Evolutionary conservation across 2,329 filamentous ascomycete species (phyloP).

Genomic region (Apiospora koreana): DNA sequence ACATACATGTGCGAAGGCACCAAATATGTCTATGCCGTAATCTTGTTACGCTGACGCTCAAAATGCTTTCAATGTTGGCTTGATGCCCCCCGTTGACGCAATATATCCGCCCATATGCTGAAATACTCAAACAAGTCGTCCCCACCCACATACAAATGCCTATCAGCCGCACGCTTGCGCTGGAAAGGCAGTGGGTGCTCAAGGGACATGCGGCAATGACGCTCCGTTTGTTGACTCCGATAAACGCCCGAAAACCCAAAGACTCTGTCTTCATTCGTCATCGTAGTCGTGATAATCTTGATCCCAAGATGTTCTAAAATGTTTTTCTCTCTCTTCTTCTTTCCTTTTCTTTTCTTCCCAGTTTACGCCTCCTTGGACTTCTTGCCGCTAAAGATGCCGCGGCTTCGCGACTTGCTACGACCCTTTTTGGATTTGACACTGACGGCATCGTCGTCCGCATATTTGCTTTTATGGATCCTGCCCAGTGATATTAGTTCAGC

Average conservation of each 20-base stretch:
- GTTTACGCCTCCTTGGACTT: slow-evolving; percentile 37
- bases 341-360: background rate
- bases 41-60: slow-evolving; percentile 6
- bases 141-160: background rate
- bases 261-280: slow-evolving; percentile 5
- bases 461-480: slow-evolving; percentile 97
- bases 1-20: background rate
- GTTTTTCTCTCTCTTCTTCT: background rate
- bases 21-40: background rate
- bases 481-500: slow-evolving; percentile 16
- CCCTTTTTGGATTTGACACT: slow-evolving; percentile 60
- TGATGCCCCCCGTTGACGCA: background rate
- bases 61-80: slow-evolving; percentile 3
- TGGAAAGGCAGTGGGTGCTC: background rate
- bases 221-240: slow-evolving; percentile 5
- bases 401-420: slow-evolving; percentile 74
- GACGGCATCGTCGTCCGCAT: slow-evolving; percentile 65
- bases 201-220: background rate
- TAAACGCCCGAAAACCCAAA: background rate
- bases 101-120: slow-evolving; percentile 8
- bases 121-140: background rate
- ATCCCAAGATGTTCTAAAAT: background rate
- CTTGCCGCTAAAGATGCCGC: slow-evolving; percentile 67
- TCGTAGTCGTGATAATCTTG: slow-evolving; percentile 6
- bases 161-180: background rate